Percentiles rank a stretch among this genome's conserved stretches.
phyloP scores from a whole-genome alignment of 1,284 basidiomycete species.

The Naganishia sp. region DNA sequence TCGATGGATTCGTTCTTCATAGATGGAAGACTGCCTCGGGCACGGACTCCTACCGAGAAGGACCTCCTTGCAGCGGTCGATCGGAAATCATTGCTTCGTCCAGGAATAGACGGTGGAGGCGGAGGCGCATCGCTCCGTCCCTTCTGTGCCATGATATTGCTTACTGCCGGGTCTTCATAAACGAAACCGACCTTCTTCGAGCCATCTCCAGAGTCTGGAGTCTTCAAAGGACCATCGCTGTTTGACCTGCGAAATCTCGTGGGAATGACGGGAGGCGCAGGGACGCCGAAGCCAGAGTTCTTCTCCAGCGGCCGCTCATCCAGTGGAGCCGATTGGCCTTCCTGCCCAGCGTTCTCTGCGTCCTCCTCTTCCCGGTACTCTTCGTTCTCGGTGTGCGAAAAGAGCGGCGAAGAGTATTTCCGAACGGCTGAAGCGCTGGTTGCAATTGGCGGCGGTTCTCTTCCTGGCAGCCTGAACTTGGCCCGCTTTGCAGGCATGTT shows the following conservation, averaged over 20 bases:
- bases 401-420: slow-evolving; percentile 26
- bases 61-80: slow-evolving; percentile 6
- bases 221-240: slow-evolving; percentile 7
- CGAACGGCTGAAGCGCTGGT: slow-evolving; percentile 20
- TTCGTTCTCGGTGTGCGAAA: slow-evolving; percentile 28
- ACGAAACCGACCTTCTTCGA: slow-evolving; percentile 10
- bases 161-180: slow-evolving; percentile 12
- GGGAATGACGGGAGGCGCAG: slow-evolving; percentile 4
- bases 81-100: slow-evolving; percentile 10
- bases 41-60: slow-evolving; percentile 5
- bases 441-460: slow-evolving; percentile 15
- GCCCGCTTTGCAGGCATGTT: slow-evolving; percentile 13
- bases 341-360: slow-evolving; percentile 4
- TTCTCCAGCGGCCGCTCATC: slow-evolving; percentile 14
- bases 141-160: slow-evolving; percentile 13
- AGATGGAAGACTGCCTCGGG: slow-evolving; percentile 3
- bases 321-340: neutral
- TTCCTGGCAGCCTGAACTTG: slow-evolving; percentile 22
- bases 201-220: neutral
- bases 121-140: slow-evolving; percentile 9
- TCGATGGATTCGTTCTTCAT: slow-evolving; percentile 26
- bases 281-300: neutral
- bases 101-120: neutral
- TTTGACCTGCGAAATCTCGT: slow-evolving; percentile 2
- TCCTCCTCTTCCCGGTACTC: slow-evolving; percentile 20